Base-by-base conservation (phyloP, 1,284 basidiomycete genomes). In the Cutaneotrichosporon cavernicola region DNA sequence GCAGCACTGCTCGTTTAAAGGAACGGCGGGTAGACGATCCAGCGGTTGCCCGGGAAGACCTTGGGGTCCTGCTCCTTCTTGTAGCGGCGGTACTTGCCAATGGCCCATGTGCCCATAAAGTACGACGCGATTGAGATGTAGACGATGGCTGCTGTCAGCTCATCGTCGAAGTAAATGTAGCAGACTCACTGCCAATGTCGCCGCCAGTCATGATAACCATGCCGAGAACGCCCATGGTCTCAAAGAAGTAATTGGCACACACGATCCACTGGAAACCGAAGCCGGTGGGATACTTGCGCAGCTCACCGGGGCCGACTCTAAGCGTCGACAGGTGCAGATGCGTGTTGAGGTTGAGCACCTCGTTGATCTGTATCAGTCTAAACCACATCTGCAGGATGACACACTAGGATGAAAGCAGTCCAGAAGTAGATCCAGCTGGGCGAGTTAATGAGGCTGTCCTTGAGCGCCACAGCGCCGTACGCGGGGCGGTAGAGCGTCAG, bases 211-310 rank as follows among this genome's bases (percentile, higher is more conserved):
- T 88, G 43, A 85, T 83, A 31, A 86, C 86, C 61, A 97, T 84
- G 26, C 86, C 83, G 13, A 85, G 74, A 90, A 96, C 97, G 0
- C 84, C 88, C 46, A 97, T 68, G 34, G 84, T 84, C 81, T 99
- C 97, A 76, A 96, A 98, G 76, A 92, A 89, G 82, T 99, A 99
- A 81, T 99, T 98, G 36, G 97, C 93, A 82, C 88, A 92, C 7
- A 91, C 90, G 47, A 97, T 87, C 47, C 88, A 81, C 64, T 87
- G 84, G 81, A 98, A 99, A 3, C 92, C 92, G 56, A 82, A 81
- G 2, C 84, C 96, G 31, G 84, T 83, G 0, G 97, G 96, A 72
- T 97, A 90, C 31, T 86, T 89, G 63, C 96, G 89, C 63, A 85
- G 87, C 65, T 86, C 88, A 9, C 91, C 88, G 18, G 92, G 90